phyloP scores from a whole-genome alignment of 2,329 filamentous ascomycete genomes.

The Xylaria sp. region DNA sequence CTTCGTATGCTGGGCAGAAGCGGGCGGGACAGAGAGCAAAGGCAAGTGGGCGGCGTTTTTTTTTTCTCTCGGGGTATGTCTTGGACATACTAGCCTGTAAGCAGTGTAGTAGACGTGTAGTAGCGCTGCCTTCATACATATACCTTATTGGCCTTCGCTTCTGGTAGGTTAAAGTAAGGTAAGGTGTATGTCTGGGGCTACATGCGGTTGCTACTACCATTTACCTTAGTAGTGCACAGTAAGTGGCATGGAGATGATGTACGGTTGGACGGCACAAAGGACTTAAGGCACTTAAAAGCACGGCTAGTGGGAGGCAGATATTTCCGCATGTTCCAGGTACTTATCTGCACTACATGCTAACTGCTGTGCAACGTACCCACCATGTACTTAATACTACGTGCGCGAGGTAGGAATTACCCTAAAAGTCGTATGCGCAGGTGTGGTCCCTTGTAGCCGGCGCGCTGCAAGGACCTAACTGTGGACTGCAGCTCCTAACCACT shows the following conservation, averaged over 20 bases:
- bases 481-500: slow-evolving; percentile 22
- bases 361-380: not conserved
- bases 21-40: not conserved
- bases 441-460: slow-evolving; percentile 11
- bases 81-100: not conserved
- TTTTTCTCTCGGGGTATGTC: not conserved
- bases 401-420: not conserved
- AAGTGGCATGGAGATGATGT: not conserved
- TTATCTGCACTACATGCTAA: not conserved
- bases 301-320: slow-evolving; percentile 3
- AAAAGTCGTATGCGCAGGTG: not conserved
- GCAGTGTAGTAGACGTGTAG: not conserved
- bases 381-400: not conserved
- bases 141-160: not conserved
- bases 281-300: not conserved
- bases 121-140: no score
- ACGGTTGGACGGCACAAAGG: not conserved
- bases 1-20: not conserved
- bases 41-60: not conserved
- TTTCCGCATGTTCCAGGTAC: slow-evolving; percentile 10
- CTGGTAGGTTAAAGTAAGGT: not conserved
- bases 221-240: not conserved
- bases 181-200: not conserved
- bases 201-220: not conserved
- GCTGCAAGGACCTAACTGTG: slow-evolving; percentile 37